These are phyloP conservation scores for Agapanthus africanus DNA, from an alignment of 106 monocot species.

Conservation along the genomic window DNA sequence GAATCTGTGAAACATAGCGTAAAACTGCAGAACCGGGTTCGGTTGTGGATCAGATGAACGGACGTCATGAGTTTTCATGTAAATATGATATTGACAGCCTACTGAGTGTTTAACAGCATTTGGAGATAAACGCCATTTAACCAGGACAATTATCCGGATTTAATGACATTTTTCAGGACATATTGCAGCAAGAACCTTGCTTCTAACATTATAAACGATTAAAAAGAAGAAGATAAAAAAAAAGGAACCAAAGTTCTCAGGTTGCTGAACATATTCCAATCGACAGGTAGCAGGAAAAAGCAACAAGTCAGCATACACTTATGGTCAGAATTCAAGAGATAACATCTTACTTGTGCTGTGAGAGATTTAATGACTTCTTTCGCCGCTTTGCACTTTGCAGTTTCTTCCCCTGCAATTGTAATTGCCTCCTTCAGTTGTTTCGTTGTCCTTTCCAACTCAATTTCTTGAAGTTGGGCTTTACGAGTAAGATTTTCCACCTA, in stretches of 20 bases:
- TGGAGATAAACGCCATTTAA: background rate
- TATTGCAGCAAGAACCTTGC: background rate
- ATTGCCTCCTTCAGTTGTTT: conserved; percentile 93
- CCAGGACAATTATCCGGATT: background rate
- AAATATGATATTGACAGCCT: background rate
- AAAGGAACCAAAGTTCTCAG: background rate
- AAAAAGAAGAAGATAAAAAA: background rate
- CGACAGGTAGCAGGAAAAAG: background rate
- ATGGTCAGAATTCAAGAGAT: background rate
- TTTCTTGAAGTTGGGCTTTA: conserved; percentile 79
- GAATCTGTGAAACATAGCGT: too few species aligned
- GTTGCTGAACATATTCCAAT: too few species aligned
- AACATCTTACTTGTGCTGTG: conserved; percentile 72
- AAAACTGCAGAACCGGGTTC: background rate
- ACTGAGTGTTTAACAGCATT: background rate
- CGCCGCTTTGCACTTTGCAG: conserved; percentile 96
- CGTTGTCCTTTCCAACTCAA: conserved; percentile 79
- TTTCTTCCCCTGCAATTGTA: conserved; percentile 78
- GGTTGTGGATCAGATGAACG: background rate
- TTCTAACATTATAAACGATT: background rate
- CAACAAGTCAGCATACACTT: background rate
- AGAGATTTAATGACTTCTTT: conserved; percentile 98
- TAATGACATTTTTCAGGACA: background rate
- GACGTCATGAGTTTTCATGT: background rate
- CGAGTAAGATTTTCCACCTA: conserved; percentile 82